Conservation (phyloP, 2,329 filamentous ascomycete genomes). For the Anthostomella pinea region DNA sequence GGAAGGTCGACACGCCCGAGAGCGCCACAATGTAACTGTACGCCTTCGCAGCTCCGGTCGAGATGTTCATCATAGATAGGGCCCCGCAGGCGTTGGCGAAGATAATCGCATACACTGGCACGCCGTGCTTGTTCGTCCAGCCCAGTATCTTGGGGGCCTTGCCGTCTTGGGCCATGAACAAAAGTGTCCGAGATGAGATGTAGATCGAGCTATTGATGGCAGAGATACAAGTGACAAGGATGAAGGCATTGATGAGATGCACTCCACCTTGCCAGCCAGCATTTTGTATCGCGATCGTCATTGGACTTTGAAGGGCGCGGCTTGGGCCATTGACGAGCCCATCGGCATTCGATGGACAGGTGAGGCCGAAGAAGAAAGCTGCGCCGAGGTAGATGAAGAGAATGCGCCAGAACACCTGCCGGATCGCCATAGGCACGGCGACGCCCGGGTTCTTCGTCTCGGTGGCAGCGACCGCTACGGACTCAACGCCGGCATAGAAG, state of each 20-base stretch:
- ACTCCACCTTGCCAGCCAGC: conserved; percentile 72
- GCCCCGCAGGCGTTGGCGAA: conserved; percentile 69
- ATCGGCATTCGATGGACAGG: conserved; percentile 65
- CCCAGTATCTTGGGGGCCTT: conserved; percentile 70
- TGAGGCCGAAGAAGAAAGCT: conserved; percentile 72
- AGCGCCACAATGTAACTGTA: conserved; percentile 71
- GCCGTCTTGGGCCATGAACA: conserved; percentile 72
- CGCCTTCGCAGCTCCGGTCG: conserved; percentile 61
- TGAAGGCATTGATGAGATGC: conserved; percentile 75
- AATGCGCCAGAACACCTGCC: conserved; percentile 61
- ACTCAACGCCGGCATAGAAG: conserved; percentile 65
- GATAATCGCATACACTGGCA: conserved; percentile 59
- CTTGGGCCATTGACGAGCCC: conserved; percentile 60
- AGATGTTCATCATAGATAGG: conserved; percentile 73
- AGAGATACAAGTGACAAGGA: conserved; percentile 68
- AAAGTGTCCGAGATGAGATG: conserved; percentile 69
- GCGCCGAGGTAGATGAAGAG: conserved; percentile 65
- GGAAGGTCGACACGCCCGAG: conserved; percentile 66
- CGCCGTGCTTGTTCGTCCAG: conserved; percentile 62
- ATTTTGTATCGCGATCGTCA: conserved; percentile 71
- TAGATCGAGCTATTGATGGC: conserved; percentile 76
- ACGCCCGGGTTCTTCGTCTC: conserved; percentile 57
- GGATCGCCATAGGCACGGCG: conserved; percentile 56
- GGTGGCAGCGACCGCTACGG: conserved; percentile 57
- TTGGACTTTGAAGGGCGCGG: conserved; percentile 66